These are phyloP conservation scores for Phytophthora pinifolia DNA, from an alignment of 352 stramenopile genomes.

Conservation along the genomic window DNA sequence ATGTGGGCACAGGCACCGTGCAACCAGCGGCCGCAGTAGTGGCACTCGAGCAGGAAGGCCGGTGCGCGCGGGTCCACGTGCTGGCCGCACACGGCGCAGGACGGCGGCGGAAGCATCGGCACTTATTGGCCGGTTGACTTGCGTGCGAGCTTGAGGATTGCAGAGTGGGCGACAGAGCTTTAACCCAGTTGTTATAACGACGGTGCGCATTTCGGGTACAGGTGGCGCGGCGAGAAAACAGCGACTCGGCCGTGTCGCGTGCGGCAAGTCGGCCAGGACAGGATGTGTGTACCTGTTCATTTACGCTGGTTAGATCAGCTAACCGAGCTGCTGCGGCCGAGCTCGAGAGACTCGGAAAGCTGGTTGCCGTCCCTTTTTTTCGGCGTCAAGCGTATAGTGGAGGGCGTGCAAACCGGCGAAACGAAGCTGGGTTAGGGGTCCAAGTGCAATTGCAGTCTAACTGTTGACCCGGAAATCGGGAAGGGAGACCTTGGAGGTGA, in stretches of 20 bases:
- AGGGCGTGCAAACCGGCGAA: constrained; percentile 1
- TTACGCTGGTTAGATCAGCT: not conserved
- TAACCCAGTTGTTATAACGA: too few species aligned
- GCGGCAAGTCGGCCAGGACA: not conserved
- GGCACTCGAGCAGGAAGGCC: constrained; percentile 65
- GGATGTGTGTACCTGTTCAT: constrained; percentile 6
- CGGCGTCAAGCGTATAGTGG: constrained; percentile 2
- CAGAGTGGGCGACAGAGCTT: constrained; percentile 14
- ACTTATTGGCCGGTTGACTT: not conserved
- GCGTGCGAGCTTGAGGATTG: constrained; percentile 17
- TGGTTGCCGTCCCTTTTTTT: too few species aligned
- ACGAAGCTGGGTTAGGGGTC: constrained; percentile 28
- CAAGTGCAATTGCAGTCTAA: not conserved
- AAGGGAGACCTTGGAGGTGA: not conserved
- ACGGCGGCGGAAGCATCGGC: constrained; percentile 14
- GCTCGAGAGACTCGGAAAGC: too few species aligned
- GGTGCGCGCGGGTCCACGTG: constrained; percentile 27
- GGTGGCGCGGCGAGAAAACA: not conserved
- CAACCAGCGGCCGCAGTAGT: constrained; percentile 67
- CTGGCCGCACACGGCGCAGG: constrained; percentile 31
- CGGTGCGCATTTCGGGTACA: constrained; percentile 12
- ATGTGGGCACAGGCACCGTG: constrained; percentile 57
- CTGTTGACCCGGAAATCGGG: too few species aligned
- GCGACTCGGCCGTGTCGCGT: constrained; percentile 6
- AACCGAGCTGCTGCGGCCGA: not conserved